Base-by-base conservation (phyloP, 306 rosid species). In the Arachis stenosperma region DNA sequence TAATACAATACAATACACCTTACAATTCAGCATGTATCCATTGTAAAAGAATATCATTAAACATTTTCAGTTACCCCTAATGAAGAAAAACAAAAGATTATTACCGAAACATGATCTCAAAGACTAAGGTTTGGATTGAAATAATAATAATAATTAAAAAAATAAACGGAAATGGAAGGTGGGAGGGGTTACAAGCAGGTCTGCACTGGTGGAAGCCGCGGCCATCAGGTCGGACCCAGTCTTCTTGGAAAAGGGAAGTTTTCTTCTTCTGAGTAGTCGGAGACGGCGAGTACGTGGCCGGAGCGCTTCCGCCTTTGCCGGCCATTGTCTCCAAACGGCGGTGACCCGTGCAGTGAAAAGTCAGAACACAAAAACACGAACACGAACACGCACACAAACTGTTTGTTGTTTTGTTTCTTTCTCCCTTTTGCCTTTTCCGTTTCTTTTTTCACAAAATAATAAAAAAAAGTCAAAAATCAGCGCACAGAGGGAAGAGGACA, bases 191-290 rank as follows among this genome's bases (percentile, higher is more conserved):
- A 94, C 99, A 88, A 5, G 97, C 95, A 56, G 96, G 97, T 57
- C 99, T 88, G 79, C 99, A 91, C 79, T 91, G 96, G 67, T 88
- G 95, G 78, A 94, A 89, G 39, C 78, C 86, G 57, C 96, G 97
- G 73, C 86, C 91, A 74, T 89, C 97, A 41, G 97, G 89, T 44
- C 97, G 97, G 78, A 81, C 85, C 99, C 93, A 88, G 60, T 91
- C 79, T 51, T 75, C 78, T 33, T 78, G 69, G 65, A 88, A 77
- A 41, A 86, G 46, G 44, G 81, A 71, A 6, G 80, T 29, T 66
- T 82, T 84, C 43, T 75, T 72, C 55, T 84, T 87, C 17, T 67
- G 81, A 79, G 73, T 80, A 0, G 82, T 85, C 51, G 76, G 88
- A 39, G 91, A 88, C 56, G 95, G 96, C 27, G 96, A 80, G 81